Base-by-base conservation (phyloP, 1,139 yeast genomes). In the Saccharomyces hybrid region DNA sequence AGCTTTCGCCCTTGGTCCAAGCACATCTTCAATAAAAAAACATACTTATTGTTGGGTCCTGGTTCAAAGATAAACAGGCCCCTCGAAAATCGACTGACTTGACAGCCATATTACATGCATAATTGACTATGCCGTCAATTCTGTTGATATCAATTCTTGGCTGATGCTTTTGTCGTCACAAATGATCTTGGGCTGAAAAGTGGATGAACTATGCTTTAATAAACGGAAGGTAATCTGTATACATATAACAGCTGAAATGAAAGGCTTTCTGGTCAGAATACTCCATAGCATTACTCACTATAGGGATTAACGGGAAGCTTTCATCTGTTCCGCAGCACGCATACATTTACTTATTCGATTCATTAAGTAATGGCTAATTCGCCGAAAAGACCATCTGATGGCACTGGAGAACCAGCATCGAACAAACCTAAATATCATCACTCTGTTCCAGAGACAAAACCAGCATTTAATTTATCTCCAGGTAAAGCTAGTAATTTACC, bases 351-450 rank as follows among this genome's bases (percentile, higher is more conserved):
- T 31, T 4, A 2, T 31, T 31, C 4, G 6, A 31, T 31, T 31
- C 6, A 31, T 31, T 31, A 31, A 61, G 50, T 41, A 25, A 29
- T 54, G 48, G 50, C n/a, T 8, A 44, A 34, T 20, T 48, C 50
- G 26, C 50, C 50, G 25, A 48, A 48, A 25, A 49, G 51, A 26
- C 51, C 51, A 9, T 9, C 26, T 11, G 51, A 49, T 16, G 29
- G 29, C 14, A 25, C 14, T 25, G 27, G 7, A 9, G 14, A 32
- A 16, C 26, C 47, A 13, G 38, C 13, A 26, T 25, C 47, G 11
- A 49, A 49, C 13, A 49, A 27, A 41, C 47, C 34, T 14, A 38
- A 49, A 34, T 31, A 38, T 26, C 13, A 31, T 31, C 34, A 31
- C n/a, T 31, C 34, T 4, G 34, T 31, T 31, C 34, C 34, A 4